These are phyloP conservation scores for Ascochyta viciae-villosae DNA, from an alignment of 2,329 filamentous ascomycete genomes.

Conservation along the genomic window DNA sequence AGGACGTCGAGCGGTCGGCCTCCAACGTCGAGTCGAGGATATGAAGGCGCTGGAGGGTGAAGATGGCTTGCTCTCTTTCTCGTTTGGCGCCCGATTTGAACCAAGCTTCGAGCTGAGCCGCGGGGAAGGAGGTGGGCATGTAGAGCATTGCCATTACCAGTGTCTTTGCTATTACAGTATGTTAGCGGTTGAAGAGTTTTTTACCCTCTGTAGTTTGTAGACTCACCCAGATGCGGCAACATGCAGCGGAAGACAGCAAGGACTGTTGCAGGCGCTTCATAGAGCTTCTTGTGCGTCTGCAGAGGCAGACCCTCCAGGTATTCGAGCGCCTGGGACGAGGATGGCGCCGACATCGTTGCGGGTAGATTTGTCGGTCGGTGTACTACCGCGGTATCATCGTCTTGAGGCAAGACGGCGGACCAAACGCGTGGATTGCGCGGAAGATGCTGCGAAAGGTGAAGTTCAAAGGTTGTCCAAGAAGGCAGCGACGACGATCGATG, in stretches of 20 bases:
- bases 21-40: constrained; percentile 70
- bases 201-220: not conserved
- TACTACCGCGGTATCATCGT: constrained; percentile 46
- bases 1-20: constrained; percentile 69
- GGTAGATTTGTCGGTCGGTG: constrained; percentile 37
- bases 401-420: constrained; percentile 11
- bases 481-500: constrained; percentile 19
- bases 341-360: constrained; percentile 58
- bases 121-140: constrained; percentile 78
- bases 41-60: constrained; percentile 83
- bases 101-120: constrained; percentile 86
- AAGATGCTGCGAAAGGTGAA: constrained; percentile 22
- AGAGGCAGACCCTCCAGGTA: constrained; percentile 92
- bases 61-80: constrained; percentile 83
- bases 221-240: constrained; percentile 83
- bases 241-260: constrained; percentile 97
- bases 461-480: constrained; percentile 1
- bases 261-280: constrained; percentile 93
- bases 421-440: constrained; percentile 25
- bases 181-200: not conserved
- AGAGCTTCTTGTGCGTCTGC: constrained; percentile 87
- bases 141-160: constrained; percentile 97
- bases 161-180: constrained; percentile 74
- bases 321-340: constrained; percentile 73
- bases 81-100: constrained; percentile 74